phyloP scores from a whole-genome alignment of 495 filamentous ascomycete species.

The Trichoderma gamsii region DNA sequence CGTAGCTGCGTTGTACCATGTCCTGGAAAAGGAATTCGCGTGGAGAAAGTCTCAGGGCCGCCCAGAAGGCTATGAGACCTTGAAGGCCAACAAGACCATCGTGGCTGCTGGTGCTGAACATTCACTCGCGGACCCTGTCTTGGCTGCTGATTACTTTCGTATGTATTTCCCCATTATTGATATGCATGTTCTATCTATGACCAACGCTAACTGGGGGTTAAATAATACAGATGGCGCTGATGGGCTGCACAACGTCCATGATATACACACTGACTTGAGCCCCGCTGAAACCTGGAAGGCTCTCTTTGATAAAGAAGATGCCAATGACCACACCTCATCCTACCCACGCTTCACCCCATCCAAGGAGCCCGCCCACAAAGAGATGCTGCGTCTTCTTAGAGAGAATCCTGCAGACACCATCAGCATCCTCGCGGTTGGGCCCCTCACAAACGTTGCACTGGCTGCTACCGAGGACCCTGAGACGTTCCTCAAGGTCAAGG shows the following conservation, averaged over 20 bases:
- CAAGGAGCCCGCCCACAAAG: constrained; percentile 61
- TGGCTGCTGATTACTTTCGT: constrained; percentile 93
- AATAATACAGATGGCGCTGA: constrained; percentile 70
- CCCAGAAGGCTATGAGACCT: constrained; percentile 59
- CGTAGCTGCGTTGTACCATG: constrained; percentile 84
- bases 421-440: constrained; percentile 83
- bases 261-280: constrained; percentile 82
- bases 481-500: constrained; percentile 80
- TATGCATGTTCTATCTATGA: neutral
- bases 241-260: constrained; percentile 86
- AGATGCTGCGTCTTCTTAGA: constrained; percentile 76
- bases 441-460: constrained; percentile 83
- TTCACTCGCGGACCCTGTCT: constrained; percentile 73
- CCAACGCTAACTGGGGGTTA: constrained; percentile 6
- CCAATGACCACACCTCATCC: constrained; percentile 35
- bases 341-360: constrained; percentile 65
- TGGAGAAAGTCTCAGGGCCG: constrained; percentile 68
- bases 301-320: constrained; percentile 58
- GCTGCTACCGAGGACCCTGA: constrained; percentile 80
- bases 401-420: constrained; percentile 77
- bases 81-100: constrained; percentile 66
- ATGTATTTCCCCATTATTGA: constrained; percentile 25
- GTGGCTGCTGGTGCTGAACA: constrained; percentile 82
- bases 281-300: constrained; percentile 79
- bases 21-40: constrained; percentile 79